Evolutionary conservation across 2,329 filamentous ascomycete genomes (phyloP), one percentile per base, ranked within the genome.

Genomic region (Cytospora piceae): DNA sequence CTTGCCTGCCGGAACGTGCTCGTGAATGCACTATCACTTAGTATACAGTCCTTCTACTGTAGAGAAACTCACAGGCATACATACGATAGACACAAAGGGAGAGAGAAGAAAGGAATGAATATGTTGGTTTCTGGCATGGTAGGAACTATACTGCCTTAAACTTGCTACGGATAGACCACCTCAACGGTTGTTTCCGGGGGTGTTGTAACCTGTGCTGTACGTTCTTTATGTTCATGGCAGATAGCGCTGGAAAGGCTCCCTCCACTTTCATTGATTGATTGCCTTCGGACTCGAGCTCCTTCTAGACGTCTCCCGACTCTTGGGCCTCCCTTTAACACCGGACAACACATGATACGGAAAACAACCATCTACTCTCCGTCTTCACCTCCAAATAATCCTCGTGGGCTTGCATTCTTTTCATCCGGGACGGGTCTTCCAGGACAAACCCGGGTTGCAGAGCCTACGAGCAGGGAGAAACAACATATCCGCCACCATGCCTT

Each of bases 401-500:
- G 2, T 20, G 61, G 22, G 2, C 4, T 46, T 11, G 27, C 61
- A 39, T 32, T 52, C 42, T 51, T 24, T 57, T n/a, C 39, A 32
- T 46, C 11, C 14, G n/a, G 29, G 53, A 46, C 53, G 32, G 56
- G 53, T 34, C 8, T 29, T 9, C 20, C n/a, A 32, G 15, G 24
- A 46, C 29, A 32, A 57, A 52, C 46, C 56, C 24, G 46, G 22
- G 39, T 54, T 53, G 53, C 61, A 57, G 46, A 63, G 53, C 61
- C 61, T 42, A 32, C 61, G 53, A 57, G 42, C 61, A 31, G 12
- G 14, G 54, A 52, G 29, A 51, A 42, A 51, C 54, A 51, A 32
- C 34, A 54, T 29, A 54, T 20, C 32, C 39, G 31, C 58, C 39
- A 55, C 58, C 14, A 68, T 68, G 67, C 67, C 67, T 34, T 64